Conservation (phyloP, 495 filamentous ascomycete genomes). For the Penicillium angulare region DNA sequence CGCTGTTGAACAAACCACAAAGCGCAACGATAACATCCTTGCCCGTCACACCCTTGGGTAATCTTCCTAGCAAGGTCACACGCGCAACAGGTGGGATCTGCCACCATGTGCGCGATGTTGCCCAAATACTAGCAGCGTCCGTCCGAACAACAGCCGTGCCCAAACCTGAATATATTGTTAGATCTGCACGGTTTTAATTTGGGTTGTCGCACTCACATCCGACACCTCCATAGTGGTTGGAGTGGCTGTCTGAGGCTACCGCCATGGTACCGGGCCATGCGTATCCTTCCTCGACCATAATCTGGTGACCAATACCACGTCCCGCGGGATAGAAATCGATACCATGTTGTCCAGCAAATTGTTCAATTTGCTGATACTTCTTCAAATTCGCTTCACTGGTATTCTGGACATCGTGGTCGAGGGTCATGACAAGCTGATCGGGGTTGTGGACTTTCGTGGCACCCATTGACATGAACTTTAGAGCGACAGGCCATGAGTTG, state of each 20-base stretch:
- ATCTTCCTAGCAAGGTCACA: slow-evolving; percentile 70
- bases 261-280: slow-evolving; percentile 81
- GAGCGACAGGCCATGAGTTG: slow-evolving; percentile 82
- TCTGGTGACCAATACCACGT: slow-evolving; percentile 83
- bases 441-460: slow-evolving; percentile 69
- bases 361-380: slow-evolving; percentile 84
- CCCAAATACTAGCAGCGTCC: slow-evolving; percentile 85
- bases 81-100: slow-evolving; percentile 83
- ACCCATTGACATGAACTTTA: slow-evolving; percentile 89
- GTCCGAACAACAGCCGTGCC: slow-evolving; percentile 79
- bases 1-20: slow-evolving; percentile 82
- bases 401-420: slow-evolving; percentile 95
- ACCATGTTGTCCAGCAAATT: slow-evolving; percentile 78
- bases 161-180: too few species aligned
- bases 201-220: too few species aligned
- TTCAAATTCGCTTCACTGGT: slow-evolving; percentile 76
- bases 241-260: slow-evolving; percentile 81
- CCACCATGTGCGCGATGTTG: slow-evolving; percentile 82
- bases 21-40: slow-evolving; percentile 95
- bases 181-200: too few species aligned
- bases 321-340: slow-evolving; percentile 84
- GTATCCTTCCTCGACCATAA: slow-evolving; percentile 84
- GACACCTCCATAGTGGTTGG: slow-evolving; percentile 89
- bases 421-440: slow-evolving; percentile 80
- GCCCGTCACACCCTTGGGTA: slow-evolving; percentile 82